These are phyloP conservation scores for Mucuna pruriens DNA, from an alignment of 306 rosid genomes.

Conservation along the genomic window DNA sequence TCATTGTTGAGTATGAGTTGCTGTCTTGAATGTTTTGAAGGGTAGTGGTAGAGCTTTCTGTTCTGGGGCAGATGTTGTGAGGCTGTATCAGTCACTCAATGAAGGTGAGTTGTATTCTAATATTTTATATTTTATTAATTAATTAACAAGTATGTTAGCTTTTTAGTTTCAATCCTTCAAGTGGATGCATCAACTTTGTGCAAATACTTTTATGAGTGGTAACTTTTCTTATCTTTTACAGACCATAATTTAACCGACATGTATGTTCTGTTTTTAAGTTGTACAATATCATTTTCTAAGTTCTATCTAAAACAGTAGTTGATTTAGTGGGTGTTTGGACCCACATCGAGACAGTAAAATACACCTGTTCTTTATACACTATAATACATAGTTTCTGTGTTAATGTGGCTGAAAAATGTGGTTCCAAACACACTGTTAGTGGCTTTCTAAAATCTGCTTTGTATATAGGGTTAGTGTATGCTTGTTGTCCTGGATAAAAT, in stretches of 20 bases:
- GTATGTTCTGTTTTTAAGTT: background rate
- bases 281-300: conserved; percentile 1
- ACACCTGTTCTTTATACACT: no score
- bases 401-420: no score
- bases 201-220: background rate
- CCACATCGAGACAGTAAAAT: no score
- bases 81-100: conserved; percentile 63
- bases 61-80: conserved; percentile 83
- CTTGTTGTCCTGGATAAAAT: conserved; percentile 5
- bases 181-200: conserved; percentile 1
- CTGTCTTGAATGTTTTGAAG: conserved; percentile 55
- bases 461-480: background rate
- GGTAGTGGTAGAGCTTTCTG: conserved; percentile 94
- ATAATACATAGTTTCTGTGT: no score
- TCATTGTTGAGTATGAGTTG: conserved; percentile 44
- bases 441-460: conserved; percentile 12
- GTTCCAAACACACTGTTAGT: no score
- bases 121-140: background rate
- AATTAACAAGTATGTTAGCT: background rate
- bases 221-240: background rate
- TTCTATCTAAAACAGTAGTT: background rate
- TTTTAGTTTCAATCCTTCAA: conserved; percentile 21
- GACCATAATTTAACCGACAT: background rate
- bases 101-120: conserved; percentile 60
- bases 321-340: conserved; percentile 22